Percentiles rank a stretch among this genome's conserved stretches.
phyloP scores from a whole-genome alignment of 2,329 filamentous ascomycete genomes.

The Trichoderma afroharzianum region DNA sequence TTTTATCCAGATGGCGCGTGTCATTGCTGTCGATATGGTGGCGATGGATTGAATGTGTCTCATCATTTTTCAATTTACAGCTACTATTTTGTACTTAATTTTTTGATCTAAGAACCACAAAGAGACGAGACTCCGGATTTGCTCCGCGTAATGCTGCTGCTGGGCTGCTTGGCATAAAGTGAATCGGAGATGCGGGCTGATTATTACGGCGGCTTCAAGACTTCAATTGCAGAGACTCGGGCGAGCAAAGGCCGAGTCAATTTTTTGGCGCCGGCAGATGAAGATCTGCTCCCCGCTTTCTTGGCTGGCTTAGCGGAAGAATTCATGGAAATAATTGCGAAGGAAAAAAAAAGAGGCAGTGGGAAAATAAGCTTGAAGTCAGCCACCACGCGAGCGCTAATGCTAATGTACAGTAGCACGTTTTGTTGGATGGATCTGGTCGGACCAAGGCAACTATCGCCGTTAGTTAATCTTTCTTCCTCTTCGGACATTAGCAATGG shows the following conservation, averaged over 20 bases:
- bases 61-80: background rate
- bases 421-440: background rate
- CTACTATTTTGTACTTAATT: background rate
- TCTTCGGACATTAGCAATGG: background rate
- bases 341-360: background rate
- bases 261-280: background rate
- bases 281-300: slow-evolving; percentile 2
- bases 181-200: background rate
- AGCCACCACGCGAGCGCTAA: background rate
- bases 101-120: background rate
- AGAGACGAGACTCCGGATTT: background rate
- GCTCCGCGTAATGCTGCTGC: background rate
- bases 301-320: background rate
- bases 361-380: background rate
- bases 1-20: background rate
- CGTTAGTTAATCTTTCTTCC: background rate
- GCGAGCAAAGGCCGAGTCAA: background rate
- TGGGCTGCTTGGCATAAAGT: background rate
- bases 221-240: background rate
- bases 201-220: background rate
- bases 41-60: background rate
- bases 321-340: background rate
- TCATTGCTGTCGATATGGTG: background rate
- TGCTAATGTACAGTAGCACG: too few species aligned
- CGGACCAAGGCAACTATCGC: background rate